Conservation (phyloP, 805 yeast species). For the Suhomyces prunicola region DNA sequence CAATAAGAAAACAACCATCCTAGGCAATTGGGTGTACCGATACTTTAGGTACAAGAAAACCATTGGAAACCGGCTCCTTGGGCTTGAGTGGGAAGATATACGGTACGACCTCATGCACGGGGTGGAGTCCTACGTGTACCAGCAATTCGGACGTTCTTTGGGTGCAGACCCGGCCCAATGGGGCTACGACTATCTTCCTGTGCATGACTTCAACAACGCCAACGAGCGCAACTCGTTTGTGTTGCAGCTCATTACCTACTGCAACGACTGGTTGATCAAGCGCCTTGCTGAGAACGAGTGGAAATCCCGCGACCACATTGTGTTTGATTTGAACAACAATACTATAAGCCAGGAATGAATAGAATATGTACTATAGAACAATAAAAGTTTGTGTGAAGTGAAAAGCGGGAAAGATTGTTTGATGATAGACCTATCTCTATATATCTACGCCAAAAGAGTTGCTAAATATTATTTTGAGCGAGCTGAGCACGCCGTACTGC, state of each 20-base stretch:
- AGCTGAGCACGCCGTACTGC: constrained; percentile 23
- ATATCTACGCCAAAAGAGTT: constrained; percentile 12
- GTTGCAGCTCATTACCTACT: constrained; percentile 22
- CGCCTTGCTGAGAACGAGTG: constrained; percentile 5
- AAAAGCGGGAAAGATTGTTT: too few relatives aligned
- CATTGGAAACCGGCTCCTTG: constrained; percentile 32
- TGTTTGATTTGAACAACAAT: constrained; percentile 29
- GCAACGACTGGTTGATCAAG: constrained; percentile 23
- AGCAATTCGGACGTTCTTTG: constrained; percentile 28
- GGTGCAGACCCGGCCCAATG: not conserved
- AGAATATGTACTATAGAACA: not conserved
- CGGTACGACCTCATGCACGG: constrained; percentile 36
- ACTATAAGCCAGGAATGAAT: not conserved
- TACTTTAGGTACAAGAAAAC: constrained; percentile 38
- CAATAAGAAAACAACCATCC: constrained; percentile 22
- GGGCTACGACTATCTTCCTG: constrained; percentile 28
- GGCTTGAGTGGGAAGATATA: constrained; percentile 44
- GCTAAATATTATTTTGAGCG: constrained; percentile 22
- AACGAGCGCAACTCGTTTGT: constrained; percentile 30
- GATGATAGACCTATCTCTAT: not conserved
- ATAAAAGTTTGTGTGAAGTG: not conserved
- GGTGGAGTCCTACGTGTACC: constrained; percentile 34
- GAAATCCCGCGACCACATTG: constrained; percentile 4
- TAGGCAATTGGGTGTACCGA: constrained; percentile 29
- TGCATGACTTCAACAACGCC: constrained; percentile 31